Evolutionary conservation across 1,284 basidiomycete species (phyloP).

Genomic region (Ganoderma meredithae): DNA sequence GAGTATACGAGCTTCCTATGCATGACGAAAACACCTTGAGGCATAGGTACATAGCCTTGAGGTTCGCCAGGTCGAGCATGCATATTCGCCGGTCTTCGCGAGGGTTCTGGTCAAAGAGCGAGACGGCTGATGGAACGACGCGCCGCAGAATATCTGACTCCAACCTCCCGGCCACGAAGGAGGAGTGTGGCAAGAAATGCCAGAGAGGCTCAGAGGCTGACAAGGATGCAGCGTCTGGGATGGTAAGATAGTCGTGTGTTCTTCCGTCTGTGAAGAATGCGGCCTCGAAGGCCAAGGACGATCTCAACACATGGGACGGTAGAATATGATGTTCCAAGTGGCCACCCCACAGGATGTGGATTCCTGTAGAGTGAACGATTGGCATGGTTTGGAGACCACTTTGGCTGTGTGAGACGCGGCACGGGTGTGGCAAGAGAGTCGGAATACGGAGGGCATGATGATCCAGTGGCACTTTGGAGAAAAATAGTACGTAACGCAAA

Average conservation of each 20-base stretch:
- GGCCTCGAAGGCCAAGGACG: neutral
- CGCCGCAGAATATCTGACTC: neutral
- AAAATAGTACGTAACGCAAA: neutral
- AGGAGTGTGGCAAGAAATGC: neutral
- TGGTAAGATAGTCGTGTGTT: neutral
- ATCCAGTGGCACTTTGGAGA: neutral
- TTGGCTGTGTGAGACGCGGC: neutral
- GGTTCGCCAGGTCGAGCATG: too few species aligned
- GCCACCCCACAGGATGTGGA: neutral
- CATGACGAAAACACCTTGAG: neutral
- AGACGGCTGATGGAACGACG: neutral
- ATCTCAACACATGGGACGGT: neutral
- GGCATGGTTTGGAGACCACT: neutral
- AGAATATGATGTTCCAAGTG: neutral
- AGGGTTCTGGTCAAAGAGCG: neutral
- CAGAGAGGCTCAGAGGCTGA: neutral
- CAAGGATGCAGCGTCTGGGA: neutral
- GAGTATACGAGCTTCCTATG: too few species aligned
- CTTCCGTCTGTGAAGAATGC: neutral
- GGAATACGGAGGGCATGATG: neutral
- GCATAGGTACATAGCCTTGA: neutral
- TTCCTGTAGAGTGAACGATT: neutral
- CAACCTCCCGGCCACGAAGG: neutral
- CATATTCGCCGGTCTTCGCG: too few species aligned
- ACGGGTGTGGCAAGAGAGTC: neutral